Base-by-base conservation (phyloP, 176 grass and related monocot genomes). In the Rhynchospora tenuis region DNA sequence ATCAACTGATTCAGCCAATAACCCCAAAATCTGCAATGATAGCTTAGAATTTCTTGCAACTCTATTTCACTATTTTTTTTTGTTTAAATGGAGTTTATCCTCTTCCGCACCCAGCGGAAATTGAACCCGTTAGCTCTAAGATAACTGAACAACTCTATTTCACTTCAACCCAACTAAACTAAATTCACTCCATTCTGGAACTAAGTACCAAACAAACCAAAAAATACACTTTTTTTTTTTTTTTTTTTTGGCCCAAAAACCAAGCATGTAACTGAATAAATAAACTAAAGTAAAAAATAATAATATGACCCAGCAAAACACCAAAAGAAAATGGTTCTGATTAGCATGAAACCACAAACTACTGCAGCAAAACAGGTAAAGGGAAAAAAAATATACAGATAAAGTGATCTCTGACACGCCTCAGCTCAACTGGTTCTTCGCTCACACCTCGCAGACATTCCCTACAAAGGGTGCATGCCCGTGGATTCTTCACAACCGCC, bases 391-490 rank as follows among this genome's bases (percentile, higher is more conserved):
- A 89, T 92, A 91, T 93, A 98, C 95, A 94, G 65, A 98, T 98
- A 81, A 98, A 94, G 59, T 98, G 95, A 82, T 98, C 89, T 83
- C 89, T 93, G 16, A 93, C 90, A 27, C 90, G 92, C 24, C 89
- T 68, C 29, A 98, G 77, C 79, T 94, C 73, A 0, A 98, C 72
- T 45, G 89, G 6, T 22, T 93, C 62, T 52, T 31, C 92, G 0
- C 0, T 54, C 8, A 9, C 42, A 48, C 84, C 84, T 50, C 84
- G 84, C 43, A 98, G 54, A 57, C 94, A 98, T 88, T 98, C 84
- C 64, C 92, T 91, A 73, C 95, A 98, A 78, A 98, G 91, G 5
- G 95, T 98, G 85, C 92, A 98, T 29, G 82, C 73, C 71, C 90
- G 88, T 51, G 95, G 87, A 15, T 61, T 98, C 38, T 86, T 62